These are phyloP conservation scores for Thelonectria blattea DNA, from an alignment of 2,329 filamentous ascomycete species.

Conservation along the genomic window DNA sequence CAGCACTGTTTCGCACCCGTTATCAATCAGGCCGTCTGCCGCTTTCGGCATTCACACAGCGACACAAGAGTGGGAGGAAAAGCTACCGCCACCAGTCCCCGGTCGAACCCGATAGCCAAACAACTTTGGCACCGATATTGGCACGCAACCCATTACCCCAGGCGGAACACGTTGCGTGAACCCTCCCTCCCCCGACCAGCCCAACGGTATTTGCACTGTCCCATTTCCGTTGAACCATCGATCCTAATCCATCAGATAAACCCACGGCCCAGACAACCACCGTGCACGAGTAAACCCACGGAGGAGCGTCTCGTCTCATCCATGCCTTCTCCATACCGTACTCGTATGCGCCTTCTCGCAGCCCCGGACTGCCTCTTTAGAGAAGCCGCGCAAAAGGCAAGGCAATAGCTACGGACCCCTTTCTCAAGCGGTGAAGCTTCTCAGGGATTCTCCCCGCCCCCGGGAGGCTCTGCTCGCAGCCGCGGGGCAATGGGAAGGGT, in stretches of 20 bases:
- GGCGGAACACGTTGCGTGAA: background rate
- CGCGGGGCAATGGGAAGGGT: background rate
- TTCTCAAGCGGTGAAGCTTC: background rate
- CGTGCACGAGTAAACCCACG: background rate
- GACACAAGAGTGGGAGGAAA: slow-evolving; percentile 9
- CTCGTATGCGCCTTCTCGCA: background rate
- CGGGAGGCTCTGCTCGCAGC: background rate
- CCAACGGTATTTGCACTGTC: background rate
- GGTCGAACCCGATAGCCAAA: slow-evolving; percentile 14
- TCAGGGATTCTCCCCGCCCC: background rate
- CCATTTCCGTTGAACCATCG: background rate
- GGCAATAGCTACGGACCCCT: too few relatives aligned
- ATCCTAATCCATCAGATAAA: too few relatives aligned
- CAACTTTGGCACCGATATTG: too few relatives aligned
- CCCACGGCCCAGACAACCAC: background rate
- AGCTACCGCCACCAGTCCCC: slow-evolving; percentile 13
- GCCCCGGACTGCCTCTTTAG: background rate
- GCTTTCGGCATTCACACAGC: too few relatives aligned
- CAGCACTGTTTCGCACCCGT: background rate
- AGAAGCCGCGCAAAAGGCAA: background rate
- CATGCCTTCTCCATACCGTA: background rate
- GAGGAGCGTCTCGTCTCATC: background rate
- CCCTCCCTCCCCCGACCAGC: background rate
- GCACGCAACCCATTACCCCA: background rate
- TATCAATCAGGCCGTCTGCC: background rate